phyloP scores from a whole-genome alignment of 495 filamentous ascomycete species.

The Penicillium mononematosum region DNA sequence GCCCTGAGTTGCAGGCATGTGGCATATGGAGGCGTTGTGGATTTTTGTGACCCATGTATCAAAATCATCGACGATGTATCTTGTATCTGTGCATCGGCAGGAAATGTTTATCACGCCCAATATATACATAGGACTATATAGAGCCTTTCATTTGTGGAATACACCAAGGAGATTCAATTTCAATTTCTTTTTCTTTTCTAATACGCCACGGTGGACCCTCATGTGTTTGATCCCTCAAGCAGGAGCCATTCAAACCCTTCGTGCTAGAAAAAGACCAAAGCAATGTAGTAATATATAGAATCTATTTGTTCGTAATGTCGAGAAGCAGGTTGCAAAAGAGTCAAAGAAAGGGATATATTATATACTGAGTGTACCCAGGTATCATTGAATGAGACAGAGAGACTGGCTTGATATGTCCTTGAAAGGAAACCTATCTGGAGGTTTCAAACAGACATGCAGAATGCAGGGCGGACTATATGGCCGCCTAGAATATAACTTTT shows the following conservation, averaged over 20 bases:
- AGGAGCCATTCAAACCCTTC: no score
- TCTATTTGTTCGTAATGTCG: no score
- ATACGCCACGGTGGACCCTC: no score
- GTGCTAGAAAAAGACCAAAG: no score
- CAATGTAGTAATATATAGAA: no score
- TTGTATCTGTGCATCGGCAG: slow-evolving; percentile 16
- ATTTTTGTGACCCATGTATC: slow-evolving; percentile 18
- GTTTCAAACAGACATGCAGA: not conserved
- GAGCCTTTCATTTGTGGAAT: slow-evolving; percentile 1
- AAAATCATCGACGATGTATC: slow-evolving; percentile 12
- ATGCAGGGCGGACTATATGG: not conserved
- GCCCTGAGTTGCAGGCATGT: not conserved
- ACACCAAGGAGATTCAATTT: not conserved
- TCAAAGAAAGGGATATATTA: not conserved
- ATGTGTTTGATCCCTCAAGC: no score
- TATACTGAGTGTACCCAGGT: not conserved
- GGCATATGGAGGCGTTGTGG: slow-evolving; percentile 29
- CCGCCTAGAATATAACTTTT: slow-evolving; percentile 36
- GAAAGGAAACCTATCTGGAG: not conserved
- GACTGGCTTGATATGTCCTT: not conserved
- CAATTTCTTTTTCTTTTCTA: not conserved
- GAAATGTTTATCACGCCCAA: slow-evolving; percentile 6
- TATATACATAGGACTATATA: slow-evolving; percentile 12
- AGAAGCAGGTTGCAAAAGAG: not conserved
- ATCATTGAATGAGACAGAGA: not conserved